A percentile compares a stretch with the other conserved stretches of the same genome.
Conservation (phyloP, 345 rosid species). For the Rhodomyrtus tomentosa region DNA sequence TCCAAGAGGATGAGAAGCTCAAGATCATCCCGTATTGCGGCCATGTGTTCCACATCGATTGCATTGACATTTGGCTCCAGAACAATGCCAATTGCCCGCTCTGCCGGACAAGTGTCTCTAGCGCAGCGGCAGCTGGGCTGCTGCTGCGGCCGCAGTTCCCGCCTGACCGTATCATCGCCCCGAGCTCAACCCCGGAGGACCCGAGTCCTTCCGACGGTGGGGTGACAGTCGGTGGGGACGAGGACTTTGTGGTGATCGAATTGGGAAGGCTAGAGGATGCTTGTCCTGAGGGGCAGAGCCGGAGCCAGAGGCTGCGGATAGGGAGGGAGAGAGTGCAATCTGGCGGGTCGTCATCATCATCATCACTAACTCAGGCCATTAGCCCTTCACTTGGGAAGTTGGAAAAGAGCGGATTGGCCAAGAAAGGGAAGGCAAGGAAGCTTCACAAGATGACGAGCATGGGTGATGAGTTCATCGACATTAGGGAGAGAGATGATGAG, state of each 20-base stretch:
- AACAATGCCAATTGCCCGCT: conserved; percentile 82
- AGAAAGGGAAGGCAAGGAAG: conserved; percentile 33
- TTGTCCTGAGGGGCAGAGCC: background rate
- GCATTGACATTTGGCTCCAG: conserved; percentile 93
- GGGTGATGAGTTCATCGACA: conserved; percentile 84
- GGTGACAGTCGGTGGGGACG: conserved; percentile 23
- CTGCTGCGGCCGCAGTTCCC: conserved; percentile 9
- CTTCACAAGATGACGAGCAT: conserved; percentile 46
- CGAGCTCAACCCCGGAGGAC: conserved; percentile 38
- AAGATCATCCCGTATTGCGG: conserved; percentile 57
- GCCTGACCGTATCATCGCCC: conserved; percentile 20
- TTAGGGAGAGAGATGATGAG: conserved; percentile 37
- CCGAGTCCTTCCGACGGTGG: conserved; percentile 10
- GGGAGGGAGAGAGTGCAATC: conserved; percentile 30
- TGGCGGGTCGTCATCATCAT: conserved; percentile 13
- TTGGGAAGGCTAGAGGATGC: conserved; percentile 16
- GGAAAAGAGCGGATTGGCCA: conserved; percentile 14
- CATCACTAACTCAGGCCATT: background rate
- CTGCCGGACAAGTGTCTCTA: conserved; percentile 70
- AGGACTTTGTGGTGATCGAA: conserved; percentile 68
- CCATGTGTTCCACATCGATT: conserved; percentile 87
- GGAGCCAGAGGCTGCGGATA: conserved; percentile 16
- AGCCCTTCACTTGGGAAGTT: conserved; percentile 28
- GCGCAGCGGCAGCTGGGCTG: background rate
- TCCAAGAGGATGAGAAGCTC: conserved; percentile 69